These are phyloP conservation scores for Trypanosoma cruzi DNA, from an alignment of 208 protist genomes.

Conservation along the genomic window DNA sequence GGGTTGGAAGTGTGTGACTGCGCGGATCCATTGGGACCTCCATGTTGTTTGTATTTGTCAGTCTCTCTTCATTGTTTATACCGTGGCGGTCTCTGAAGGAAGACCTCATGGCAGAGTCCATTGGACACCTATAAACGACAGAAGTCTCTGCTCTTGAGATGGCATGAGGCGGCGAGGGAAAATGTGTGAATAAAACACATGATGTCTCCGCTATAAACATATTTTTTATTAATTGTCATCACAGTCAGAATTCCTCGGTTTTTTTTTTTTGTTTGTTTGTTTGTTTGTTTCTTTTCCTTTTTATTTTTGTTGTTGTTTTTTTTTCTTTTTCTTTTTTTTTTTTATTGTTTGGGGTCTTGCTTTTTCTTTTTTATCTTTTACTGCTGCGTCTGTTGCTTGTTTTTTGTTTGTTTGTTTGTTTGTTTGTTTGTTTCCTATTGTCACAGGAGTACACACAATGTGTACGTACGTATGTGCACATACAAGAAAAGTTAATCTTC, in stretches of 20 bases:
- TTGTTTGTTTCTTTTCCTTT: background rate
- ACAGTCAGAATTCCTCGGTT: background rate
- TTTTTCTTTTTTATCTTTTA: background rate
- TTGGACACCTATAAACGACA: background rate
- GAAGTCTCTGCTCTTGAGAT: background rate
- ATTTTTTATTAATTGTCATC: background rate
- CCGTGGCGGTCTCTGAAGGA: background rate
- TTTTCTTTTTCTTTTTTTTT: background rate
- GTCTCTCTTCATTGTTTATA: background rate
- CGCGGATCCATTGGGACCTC: too few species aligned
- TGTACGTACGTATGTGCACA: too few species aligned
- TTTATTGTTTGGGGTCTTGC: too few species aligned
- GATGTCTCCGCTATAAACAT: background rate
- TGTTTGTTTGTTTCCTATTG: too few species aligned
- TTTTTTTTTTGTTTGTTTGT: background rate
- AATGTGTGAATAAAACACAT: background rate
- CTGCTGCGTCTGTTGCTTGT: too few species aligned
- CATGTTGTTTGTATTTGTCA: background rate
- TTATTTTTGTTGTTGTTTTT: background rate
- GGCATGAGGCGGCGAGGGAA: background rate
- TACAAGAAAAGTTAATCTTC: too few species aligned
- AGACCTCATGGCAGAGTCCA: background rate
- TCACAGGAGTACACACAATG: too few species aligned
- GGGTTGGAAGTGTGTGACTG: too few species aligned
- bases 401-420: too few species aligned